A percentile compares a stretch with the other conserved stretches of the same genome.
Evolutionary conservation across 2,329 filamentous ascomycete genomes (phyloP).

Genomic region (Ophiostoma ulmi): DNA sequence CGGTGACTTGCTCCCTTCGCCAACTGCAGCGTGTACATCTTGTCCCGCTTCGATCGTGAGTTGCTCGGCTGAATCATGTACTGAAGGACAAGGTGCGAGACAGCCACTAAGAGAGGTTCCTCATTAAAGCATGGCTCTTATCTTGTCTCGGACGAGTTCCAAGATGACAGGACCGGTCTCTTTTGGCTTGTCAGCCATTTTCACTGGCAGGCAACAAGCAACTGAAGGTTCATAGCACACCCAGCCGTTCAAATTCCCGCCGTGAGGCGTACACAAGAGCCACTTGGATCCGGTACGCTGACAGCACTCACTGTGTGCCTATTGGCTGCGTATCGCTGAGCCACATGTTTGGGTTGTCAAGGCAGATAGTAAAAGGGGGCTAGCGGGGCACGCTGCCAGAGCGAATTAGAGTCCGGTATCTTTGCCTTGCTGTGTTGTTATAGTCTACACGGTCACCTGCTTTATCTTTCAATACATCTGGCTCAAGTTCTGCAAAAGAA

Average conservation of each 20-base stretch:
- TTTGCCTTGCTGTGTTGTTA: too few relatives aligned
- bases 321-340: neutral
- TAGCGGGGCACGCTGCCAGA: neutral
- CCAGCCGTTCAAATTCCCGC: too few relatives aligned
- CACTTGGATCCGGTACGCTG: too few relatives aligned
- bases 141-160: conserved; percentile 3
- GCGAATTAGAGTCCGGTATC: too few relatives aligned
- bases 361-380: neutral
- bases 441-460: too few relatives aligned
- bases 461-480: too few relatives aligned
- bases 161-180: neutral
- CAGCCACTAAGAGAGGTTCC: neutral
- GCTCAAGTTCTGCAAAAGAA: too few relatives aligned
- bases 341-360: neutral
- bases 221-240: too few relatives aligned
- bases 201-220: too few relatives aligned
- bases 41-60: neutral
- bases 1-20: neutral
- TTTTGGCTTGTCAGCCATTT: neutral
- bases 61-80: neutral
- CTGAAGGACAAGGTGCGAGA: neutral
- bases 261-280: too few relatives aligned
- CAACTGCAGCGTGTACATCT: neutral
- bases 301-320: neutral
- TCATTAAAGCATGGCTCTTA: neutral